Conservation (phyloP, 331 rosid species). For the Stylosanthes scabra region DNA sequence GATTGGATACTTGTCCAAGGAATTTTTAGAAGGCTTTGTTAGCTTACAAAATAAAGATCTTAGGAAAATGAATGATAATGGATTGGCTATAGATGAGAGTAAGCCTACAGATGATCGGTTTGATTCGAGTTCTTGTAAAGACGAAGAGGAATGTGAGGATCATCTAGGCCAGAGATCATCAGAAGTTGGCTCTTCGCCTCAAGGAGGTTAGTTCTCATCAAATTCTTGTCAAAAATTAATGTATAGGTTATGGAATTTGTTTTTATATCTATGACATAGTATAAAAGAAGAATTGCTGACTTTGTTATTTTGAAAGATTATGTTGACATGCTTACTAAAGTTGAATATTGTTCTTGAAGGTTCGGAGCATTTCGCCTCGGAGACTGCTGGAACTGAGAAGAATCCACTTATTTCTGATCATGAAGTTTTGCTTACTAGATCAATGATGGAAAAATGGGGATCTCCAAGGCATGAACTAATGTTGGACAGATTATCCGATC, state of each 20-base stretch:
- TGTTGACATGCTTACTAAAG: constrained; percentile 6
- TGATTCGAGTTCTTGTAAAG: constrained; percentile 30
- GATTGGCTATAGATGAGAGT: constrained; percentile 10
- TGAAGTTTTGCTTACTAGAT: constrained; percentile 9
- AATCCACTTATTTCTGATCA: no score
- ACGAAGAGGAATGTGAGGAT: constrained; percentile 27
- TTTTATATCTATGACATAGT: background rate
- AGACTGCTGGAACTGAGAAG: no score
- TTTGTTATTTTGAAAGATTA: constrained; percentile 27
- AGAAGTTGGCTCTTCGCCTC: constrained; percentile 43
- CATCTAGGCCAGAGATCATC: constrained; percentile 32
- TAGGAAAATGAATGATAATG: constrained; percentile 27
- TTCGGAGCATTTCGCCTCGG: no score
- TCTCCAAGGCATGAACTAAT: constrained; percentile 46
- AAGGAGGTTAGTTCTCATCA: constrained; percentile 51
- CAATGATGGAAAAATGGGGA: constrained; percentile 62
- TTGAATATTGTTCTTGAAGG: no score
- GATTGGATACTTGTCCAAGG: constrained; percentile 37
- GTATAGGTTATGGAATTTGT: no score
- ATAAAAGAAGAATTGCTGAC: background rate
- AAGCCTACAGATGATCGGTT: constrained; percentile 14
- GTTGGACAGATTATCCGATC: constrained; percentile 66
- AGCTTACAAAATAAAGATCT: constrained; percentile 33
- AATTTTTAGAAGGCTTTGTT: constrained; percentile 43
- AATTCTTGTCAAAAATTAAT: constrained; percentile 21